Percentiles rank a stretch among this genome's conserved stretches.
Evolutionary conservation across 352 stramenopile genomes (phyloP).

Genomic region (Pythium brassicae): DNA sequence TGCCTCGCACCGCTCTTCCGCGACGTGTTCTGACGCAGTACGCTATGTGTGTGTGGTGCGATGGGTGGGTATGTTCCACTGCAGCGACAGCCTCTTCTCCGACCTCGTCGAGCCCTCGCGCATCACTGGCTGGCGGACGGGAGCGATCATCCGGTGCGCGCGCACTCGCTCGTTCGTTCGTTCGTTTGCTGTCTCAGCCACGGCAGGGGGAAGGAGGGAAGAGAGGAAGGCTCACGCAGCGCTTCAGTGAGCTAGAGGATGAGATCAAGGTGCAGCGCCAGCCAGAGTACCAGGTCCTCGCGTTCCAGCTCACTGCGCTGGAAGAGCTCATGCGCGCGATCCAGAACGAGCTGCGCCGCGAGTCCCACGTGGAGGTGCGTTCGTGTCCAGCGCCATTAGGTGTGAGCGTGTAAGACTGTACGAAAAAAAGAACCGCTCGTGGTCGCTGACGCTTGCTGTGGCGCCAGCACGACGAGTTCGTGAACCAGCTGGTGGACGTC

Average conservation of each 20-base stretch:
- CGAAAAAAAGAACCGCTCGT: too few relatives aligned
- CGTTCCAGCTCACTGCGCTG: constrained; percentile 59
- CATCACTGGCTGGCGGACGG: constrained; percentile 92
- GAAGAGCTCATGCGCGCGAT: constrained; percentile 65
- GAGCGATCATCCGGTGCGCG: constrained; percentile 85
- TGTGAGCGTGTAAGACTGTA: background rate
- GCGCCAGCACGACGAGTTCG: constrained; percentile 49
- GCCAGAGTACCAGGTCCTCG: constrained; percentile 56
- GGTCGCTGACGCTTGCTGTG: constrained; percentile 13
- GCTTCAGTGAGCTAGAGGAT: constrained; percentile 75
- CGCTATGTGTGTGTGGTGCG: background rate
- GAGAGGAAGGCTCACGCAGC: background rate
- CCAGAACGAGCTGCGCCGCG: constrained; percentile 46
- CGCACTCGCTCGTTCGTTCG: background rate
- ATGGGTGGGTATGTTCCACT: background rate
- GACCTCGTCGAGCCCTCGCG: constrained; percentile 92
- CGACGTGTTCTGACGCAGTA: background rate
- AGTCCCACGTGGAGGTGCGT: constrained; percentile 29
- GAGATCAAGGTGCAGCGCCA: constrained; percentile 70
- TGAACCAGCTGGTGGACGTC: constrained; percentile 55
- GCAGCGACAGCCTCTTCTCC: constrained; percentile 90
- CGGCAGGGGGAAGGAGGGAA: background rate
- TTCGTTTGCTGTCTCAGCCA: background rate
- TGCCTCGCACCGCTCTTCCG: background rate
- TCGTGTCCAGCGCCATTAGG: constrained; percentile 8